phyloP scores from a whole-genome alignment of 805 yeast genomes.

The fission yeast (Schizosaccharomyces pombe) region DNA sequence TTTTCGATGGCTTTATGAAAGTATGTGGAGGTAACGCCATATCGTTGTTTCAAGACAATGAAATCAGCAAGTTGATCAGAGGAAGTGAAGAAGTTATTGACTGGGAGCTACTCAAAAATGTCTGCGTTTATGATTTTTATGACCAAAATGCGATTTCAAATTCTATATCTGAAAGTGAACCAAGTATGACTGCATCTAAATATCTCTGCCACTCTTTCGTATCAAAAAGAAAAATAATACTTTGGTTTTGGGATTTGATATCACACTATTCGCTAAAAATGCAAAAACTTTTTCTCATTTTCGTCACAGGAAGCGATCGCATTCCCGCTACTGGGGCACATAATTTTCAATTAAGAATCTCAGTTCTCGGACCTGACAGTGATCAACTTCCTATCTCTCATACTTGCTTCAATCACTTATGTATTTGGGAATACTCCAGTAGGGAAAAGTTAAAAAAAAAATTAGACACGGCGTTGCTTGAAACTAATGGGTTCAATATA shows the following conservation, averaged over 20 bases:
- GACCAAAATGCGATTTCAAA: conserved; percentile 8
- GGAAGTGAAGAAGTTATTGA: conserved; percentile 59
- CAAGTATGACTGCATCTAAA: neutral
- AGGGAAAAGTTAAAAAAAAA: conserved; percentile 33
- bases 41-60: conserved; percentile 59
- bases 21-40: conserved; percentile 66
- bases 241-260: conserved; percentile 79
- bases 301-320: conserved; percentile 77
- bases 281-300: conserved; percentile 43
- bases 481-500: conserved; percentile 72
- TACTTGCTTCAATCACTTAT: conserved; percentile 82
- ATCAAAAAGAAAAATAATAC: conserved; percentile 21
- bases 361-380: conserved; percentile 25
- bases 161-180: neutral
- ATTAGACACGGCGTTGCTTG: conserved; percentile 44
- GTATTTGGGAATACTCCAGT: conserved; percentile 41
- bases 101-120: conserved; percentile 36
- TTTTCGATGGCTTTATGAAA: conserved; percentile 44
- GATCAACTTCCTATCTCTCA: conserved; percentile 57
- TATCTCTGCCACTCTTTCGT: conserved; percentile 8
- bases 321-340: conserved; percentile 83
- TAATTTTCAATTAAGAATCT: conserved; percentile 48
- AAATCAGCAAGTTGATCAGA: conserved; percentile 51
- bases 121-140: conserved; percentile 58
- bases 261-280: conserved; percentile 20